Evolutionary conservation across 306 rosid genomes (phyloP).

Genomic region (Cicer judaicum): DNA sequence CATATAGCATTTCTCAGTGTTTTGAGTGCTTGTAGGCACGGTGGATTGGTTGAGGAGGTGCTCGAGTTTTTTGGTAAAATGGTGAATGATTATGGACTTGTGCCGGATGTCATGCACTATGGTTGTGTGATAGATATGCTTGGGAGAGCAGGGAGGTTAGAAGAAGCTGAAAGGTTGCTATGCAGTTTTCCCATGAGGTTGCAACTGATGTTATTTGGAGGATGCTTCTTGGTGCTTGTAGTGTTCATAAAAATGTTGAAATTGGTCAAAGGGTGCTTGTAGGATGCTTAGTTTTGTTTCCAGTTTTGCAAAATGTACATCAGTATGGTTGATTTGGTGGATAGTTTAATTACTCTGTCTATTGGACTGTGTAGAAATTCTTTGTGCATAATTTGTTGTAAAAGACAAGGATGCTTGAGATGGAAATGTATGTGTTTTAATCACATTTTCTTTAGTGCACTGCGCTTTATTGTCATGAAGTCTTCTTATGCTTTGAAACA

Average conservation of each 20-base stretch:
- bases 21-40: slow-evolving; percentile 76
- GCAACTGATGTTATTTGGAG: slow-evolving; percentile 74
- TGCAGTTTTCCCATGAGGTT: slow-evolving; percentile 61
- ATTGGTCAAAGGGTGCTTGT: slow-evolving; percentile 62
- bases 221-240: slow-evolving; percentile 75
- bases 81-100: slow-evolving; percentile 54
- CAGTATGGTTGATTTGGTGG: not conserved
- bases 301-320: not conserved
- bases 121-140: slow-evolving; percentile 76
- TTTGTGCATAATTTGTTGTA: slow-evolving; percentile 30
- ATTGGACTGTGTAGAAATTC: slow-evolving; percentile 33
- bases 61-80: slow-evolving; percentile 62
- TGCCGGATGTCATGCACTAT: slow-evolving; percentile 69
- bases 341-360: not conserved
- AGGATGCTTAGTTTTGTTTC: not conserved
- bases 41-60: slow-evolving; percentile 77
- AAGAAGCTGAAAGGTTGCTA: slow-evolving; percentile 72
- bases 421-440: slow-evolving; percentile 46
- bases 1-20: slow-evolving; percentile 62
- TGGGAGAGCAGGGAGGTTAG: slow-evolving; percentile 75
- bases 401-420: slow-evolving; percentile 61
- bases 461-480: slow-evolving; percentile 62
- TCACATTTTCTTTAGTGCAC: slow-evolving; percentile 42
- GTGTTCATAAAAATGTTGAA: slow-evolving; percentile 61
- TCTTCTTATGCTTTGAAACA: not conserved